Base-by-base conservation (phyloP, 2,329 filamentous ascomycete genomes). In the Aaosphaeria pasadenensis region DNA sequence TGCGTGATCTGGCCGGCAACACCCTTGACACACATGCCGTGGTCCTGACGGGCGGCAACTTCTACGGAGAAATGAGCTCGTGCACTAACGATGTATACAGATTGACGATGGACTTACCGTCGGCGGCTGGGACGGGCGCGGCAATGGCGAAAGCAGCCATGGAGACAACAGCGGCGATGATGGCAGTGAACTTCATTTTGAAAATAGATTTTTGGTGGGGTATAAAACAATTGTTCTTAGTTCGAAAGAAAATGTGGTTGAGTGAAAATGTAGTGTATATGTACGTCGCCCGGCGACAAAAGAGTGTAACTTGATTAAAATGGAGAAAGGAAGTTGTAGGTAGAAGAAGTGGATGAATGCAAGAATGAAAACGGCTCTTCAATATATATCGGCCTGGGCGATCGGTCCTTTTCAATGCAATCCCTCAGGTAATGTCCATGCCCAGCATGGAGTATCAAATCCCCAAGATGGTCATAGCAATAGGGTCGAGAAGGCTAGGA, bases 161-260 rank as follows among this genome's bases (percentile, higher is more conserved):
- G 53, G 65, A 68, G 43, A 68, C 53, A 47, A 69, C 38, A 49
- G 61, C 52, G 46, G 63, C 64, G 55, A 66, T 43, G 49, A 69
- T 42, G 39, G 63, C 51, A 44, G 62, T 57, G 61, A 69, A 64
- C 58, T 67, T 63, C 67, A 70, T 70, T 42, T 59, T 63, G 55
- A 53, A 24, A 42, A n/a, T 36, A 36, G 7, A n/a, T 36, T 36
- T 36, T 9, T 36, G 33, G 7, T 50, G 43, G 44, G 40, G 42
- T 46, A 44, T 52, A 48, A 39, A 42, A 24, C 6, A 44, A 28
- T 31, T 32, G 43, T 31, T 36, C 55, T 9, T 36, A 24, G 47
- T 46, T 13, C 17, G 17, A 24, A 24, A 39, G 46, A 36, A 41
- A 30, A 42, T 31, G 42, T 42, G 35, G 31, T 51, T 24, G 39